Evolutionary conservation across 2,329 filamentous ascomycete genomes (phyloP), one percentile per base, ranked within the genome.

Genomic region (Penicillium sp.): DNA sequence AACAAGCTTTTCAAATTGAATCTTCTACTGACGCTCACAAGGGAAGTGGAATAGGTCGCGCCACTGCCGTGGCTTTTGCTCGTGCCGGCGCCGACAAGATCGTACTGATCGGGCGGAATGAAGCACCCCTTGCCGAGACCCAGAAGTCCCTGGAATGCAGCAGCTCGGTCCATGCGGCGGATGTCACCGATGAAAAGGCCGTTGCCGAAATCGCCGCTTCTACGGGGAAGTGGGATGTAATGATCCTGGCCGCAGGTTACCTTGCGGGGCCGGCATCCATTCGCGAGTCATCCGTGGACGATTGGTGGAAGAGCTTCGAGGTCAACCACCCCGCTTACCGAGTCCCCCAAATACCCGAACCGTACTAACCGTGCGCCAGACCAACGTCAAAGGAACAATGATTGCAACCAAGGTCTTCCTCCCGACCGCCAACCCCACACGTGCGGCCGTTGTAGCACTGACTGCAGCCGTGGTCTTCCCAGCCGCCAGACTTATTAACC

Each of bases 161-260:
- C 22, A 40, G 33, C 8, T 41, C 43, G 13, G 13, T 51, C 30
- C 43, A 46, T 8, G 36, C 38, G 14, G 43, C 43, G 5, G 48
- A 45, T 13, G 48, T 52, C 10, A 52, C 48, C 2, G 45, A 51
- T 44, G 48, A 54, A 24, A 47, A 41, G 10, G 42, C 36, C 22
- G 46, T 46, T 5, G 4, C 31, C 3, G 46, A 44, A 2, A 22
- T 48, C 20, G 54, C 54, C 9, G 27, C 44, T 13, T 20, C 28
- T 14, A 47, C 46, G 2, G 50, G 50, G 3, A 31, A 27, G 6
- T 56, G 54, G 54, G 63, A 68, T 46, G 54, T 66, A 30, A 48
- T 68, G 18, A 46, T 67, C 40, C 51, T 55, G n/a, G 62, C 59
- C 36, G 66, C 66, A 11, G 67, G 49, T 5, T 46, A 55, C 22